phyloP scores from a whole-genome alignment of 371 early-diverging fungal genomes.

The Fennellomyces sp. region DNA sequence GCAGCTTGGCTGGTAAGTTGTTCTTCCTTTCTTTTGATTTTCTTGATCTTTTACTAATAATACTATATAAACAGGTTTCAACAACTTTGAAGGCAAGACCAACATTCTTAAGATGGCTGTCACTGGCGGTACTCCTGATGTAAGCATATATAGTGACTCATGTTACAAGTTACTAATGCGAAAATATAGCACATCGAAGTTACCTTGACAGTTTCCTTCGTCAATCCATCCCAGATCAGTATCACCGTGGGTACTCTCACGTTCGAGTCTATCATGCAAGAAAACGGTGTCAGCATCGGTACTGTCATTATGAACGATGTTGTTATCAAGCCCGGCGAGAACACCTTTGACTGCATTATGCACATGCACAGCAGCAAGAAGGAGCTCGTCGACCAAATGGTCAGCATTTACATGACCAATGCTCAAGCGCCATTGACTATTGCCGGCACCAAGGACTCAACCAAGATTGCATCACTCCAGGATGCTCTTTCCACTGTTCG shows the following conservation, averaged over 20 bases:
- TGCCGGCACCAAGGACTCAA: slow-evolving; percentile 40
- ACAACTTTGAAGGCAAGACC: slow-evolving; percentile 44
- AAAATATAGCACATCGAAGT: slow-evolving; percentile 16
- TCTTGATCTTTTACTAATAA: not conserved
- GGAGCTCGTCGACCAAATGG: slow-evolving; percentile 27
- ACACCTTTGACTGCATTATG: slow-evolving; percentile 43
- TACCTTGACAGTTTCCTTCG: slow-evolving; percentile 24
- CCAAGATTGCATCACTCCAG: slow-evolving; percentile 42
- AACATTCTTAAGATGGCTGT: slow-evolving; percentile 41
- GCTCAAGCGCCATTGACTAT: slow-evolving; percentile 47
- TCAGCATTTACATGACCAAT: slow-evolving; percentile 41
- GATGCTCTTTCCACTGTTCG: slow-evolving; percentile 42
- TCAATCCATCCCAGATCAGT: slow-evolving; percentile 53
- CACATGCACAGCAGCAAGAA: slow-evolving; percentile 25
- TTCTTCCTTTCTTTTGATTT: slow-evolving; percentile 5
- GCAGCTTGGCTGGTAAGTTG: slow-evolving; percentile 50
- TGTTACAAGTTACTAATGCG: slow-evolving; percentile 28
- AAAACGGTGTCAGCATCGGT: slow-evolving; percentile 36
- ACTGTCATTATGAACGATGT: slow-evolving; percentile 36
- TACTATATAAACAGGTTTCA: slow-evolving; percentile 26
- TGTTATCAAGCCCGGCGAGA: slow-evolving; percentile 49
- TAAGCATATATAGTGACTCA: slow-evolving; percentile 29
- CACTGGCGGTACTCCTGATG: slow-evolving; percentile 37
- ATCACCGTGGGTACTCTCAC: slow-evolving; percentile 52
- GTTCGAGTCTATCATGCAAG: slow-evolving; percentile 47